phyloP scores from a whole-genome alignment of 805 yeast species.

The Sugiyamaella americana region DNA sequence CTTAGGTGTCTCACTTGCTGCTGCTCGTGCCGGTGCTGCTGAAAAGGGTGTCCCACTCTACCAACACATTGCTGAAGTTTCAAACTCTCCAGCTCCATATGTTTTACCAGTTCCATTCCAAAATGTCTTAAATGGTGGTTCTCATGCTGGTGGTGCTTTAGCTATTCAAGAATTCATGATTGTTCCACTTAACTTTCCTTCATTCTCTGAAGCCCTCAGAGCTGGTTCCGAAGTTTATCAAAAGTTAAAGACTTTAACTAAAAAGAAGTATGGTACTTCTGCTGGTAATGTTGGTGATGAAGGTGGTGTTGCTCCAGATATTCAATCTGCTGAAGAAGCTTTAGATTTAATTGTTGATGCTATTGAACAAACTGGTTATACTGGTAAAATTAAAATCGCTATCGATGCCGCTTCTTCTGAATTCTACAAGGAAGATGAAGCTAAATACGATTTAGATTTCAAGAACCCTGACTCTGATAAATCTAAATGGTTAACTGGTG shows the following conservation, averaged over 20 bases:
- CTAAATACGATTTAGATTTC: slow-evolving; percentile 92
- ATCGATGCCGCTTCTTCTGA: slow-evolving; percentile 96
- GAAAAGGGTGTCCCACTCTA: slow-evolving; percentile 90
- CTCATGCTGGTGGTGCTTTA: slow-evolving; percentile 99
- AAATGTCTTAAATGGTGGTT: slow-evolving; percentile 98
- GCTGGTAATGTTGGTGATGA: slow-evolving; percentile 99
- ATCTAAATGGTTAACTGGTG: slow-evolving; percentile 87
- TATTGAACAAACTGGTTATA: slow-evolving; percentile 92
- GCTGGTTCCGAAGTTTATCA: slow-evolving; percentile 98
- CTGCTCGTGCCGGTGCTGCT: slow-evolving; percentile 97
- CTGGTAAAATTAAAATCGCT: slow-evolving; percentile 86
- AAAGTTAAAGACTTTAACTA: slow-evolving; percentile 85
- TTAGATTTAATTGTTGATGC: slow-evolving; percentile 87
- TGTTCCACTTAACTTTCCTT: slow-evolving; percentile 86
- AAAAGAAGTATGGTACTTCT: slow-evolving; percentile 92
- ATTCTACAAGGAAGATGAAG: slow-evolving; percentile 83
- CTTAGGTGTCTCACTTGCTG: slow-evolving; percentile 96
- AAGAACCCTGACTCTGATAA: slow-evolving; percentile 92
- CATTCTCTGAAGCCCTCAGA: slow-evolving; percentile 94
- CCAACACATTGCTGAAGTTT: slow-evolving; percentile 77
- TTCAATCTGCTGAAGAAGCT: slow-evolving; percentile 93
- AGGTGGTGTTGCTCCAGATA: slow-evolving; percentile 99
- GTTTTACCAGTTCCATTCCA: slow-evolving; percentile 98
- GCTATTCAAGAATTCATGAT: slow-evolving; percentile 99
- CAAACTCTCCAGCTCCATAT: slow-evolving; percentile 73